A percentile compares a stretch with the other conserved stretches of the same genome.
Conservation (phyloP, 2,329 filamentous ascomycete species). For the Myriosclerotinia curreyana region DNA sequence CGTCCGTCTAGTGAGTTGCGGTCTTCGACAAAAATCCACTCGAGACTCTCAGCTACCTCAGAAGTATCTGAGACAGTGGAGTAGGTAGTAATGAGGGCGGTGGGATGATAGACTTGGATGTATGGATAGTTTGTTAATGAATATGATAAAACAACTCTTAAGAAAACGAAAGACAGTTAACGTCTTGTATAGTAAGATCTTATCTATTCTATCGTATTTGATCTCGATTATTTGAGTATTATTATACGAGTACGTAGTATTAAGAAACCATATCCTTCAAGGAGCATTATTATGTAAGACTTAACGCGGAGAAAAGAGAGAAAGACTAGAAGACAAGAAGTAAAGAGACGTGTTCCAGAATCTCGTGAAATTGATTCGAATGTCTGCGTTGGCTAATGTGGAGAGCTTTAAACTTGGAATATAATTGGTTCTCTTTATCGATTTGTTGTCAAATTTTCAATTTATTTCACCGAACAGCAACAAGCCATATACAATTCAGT, state of each 20-base stretch:
- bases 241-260: too few species aligned
- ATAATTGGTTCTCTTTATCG: slow-evolving; percentile 11
- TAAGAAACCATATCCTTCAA: too few species aligned
- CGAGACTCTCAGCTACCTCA: background rate
- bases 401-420: background rate
- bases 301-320: background rate
- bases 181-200: too few species aligned
- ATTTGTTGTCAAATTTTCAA: slow-evolving; percentile 17
- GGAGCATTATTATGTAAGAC: too few species aligned
- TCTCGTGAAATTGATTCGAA: background rate
- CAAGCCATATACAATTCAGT: background rate
- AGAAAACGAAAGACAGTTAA: too few species aligned
- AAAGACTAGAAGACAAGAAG: background rate
- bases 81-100: too few species aligned
- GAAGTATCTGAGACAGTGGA: too few species aligned
- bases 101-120: too few species aligned
- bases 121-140: too few species aligned
- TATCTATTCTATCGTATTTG: too few species aligned
- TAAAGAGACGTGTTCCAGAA: slow-evolving; percentile 6
- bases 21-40: background rate
- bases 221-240: too few species aligned
- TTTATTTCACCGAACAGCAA: background rate
- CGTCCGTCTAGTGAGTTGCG: background rate
- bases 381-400: slow-evolving; percentile 15
- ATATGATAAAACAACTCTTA: too few species aligned